phyloP scores from a whole-genome alignment of 73 alveolate genomes.

The Paramecium tetraurelia region DNA sequence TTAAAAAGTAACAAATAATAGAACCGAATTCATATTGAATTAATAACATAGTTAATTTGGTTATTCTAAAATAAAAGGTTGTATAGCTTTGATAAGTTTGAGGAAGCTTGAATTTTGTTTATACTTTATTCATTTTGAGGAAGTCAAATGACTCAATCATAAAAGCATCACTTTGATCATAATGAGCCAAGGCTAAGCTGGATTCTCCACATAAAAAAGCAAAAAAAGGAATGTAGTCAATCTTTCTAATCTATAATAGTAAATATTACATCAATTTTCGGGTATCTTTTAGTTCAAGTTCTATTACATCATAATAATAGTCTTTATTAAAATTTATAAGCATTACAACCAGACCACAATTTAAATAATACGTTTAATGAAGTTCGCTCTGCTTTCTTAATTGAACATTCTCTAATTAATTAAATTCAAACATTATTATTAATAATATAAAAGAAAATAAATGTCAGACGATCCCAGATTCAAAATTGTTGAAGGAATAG shows the following conservation, averaged over 20 bases:
- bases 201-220: background rate
- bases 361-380: background rate
- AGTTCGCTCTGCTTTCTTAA: background rate
- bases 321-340: background rate
- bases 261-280: background rate
- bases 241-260: background rate
- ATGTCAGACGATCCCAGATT: slow-evolving; percentile 48
- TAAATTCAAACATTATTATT: background rate
- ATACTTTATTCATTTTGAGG: background rate
- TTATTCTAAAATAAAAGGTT: background rate
- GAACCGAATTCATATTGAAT: background rate
- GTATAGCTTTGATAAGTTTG: background rate
- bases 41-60: background rate
- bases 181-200: background rate
- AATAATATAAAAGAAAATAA: background rate
- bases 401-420: background rate
- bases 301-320: background rate
- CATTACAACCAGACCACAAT: background rate
- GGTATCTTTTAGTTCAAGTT: background rate
- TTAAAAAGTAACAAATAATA: background rate
- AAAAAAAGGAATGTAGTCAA: background rate
- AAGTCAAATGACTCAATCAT: background rate
- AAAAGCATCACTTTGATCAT: background rate
- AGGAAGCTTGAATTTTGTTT: background rate
- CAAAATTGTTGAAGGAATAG: slow-evolving; percentile 55